Evolutionary conservation across 108 stramenopile species (phyloP).

Genomic region (Epipyxis sp.): DNA sequence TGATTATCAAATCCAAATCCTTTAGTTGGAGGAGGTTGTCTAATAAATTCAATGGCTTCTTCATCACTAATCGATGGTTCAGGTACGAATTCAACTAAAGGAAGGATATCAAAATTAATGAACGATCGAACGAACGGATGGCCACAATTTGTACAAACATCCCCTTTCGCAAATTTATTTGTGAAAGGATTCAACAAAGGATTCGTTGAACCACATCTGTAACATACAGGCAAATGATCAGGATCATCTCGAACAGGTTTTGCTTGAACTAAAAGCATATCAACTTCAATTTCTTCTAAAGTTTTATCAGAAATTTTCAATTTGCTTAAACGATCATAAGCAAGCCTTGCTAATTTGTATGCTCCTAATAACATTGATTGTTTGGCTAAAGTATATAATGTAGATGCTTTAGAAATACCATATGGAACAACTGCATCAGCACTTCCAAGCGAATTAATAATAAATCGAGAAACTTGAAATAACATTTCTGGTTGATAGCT

Average conservation of each 20-base stretch:
- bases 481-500: conserved; percentile 59
- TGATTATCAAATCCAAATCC: too few relatives aligned
- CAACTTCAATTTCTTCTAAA: conserved; percentile 58
- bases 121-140: conserved; percentile 68
- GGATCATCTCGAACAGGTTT: conserved; percentile 59
- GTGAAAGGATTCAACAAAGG: conserved; percentile 53
- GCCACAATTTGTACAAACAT: conserved; percentile 64
- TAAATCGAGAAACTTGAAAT: conserved; percentile 58
- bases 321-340: conserved; percentile 57
- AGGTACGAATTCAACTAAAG: conserved; percentile 69
- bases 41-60: conserved; percentile 50
- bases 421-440: conserved; percentile 39
- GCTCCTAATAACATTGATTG: conserved; percentile 59
- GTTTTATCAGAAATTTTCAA: conserved; percentile 51
- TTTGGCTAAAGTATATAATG: conserved; percentile 66
- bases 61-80: conserved; percentile 53
- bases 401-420: conserved; percentile 59
- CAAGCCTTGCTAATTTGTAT: conserved; percentile 58
- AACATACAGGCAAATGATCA: conserved; percentile 66
- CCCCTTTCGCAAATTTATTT: conserved; percentile 41
- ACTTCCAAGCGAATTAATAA: conserved; percentile 56
- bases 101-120: conserved; percentile 66
- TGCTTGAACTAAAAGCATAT: conserved; percentile 63
- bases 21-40: conserved; percentile 13
- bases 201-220: conserved; percentile 64